Percentiles rank a stretch among this genome's conserved stretches.
Conservation (phyloP, 2,329 filamentous ascomycete genomes). For the Shiraia bambusicola region DNA sequence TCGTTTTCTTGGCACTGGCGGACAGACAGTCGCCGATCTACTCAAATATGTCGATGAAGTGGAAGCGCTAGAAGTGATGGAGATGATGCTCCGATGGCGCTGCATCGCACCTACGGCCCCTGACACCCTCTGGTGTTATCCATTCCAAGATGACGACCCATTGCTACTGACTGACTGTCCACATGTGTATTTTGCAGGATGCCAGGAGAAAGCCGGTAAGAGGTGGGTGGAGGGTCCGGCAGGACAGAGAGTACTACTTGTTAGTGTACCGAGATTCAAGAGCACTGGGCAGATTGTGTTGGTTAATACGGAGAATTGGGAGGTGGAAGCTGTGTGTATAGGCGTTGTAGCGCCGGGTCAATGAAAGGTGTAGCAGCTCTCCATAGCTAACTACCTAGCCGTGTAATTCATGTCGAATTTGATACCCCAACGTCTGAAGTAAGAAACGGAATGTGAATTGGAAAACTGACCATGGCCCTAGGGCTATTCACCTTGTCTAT, state of each 20-base stretch:
- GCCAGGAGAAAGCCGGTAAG: constrained; percentile 77
- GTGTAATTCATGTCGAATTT: too few species aligned
- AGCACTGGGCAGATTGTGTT: constrained; percentile 78
- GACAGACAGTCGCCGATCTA: constrained; percentile 91
- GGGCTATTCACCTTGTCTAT: too few species aligned
- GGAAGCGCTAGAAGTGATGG: constrained; percentile 84
- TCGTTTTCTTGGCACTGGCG: constrained; percentile 80
- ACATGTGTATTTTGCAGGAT: constrained; percentile 88
- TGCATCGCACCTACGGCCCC: constrained; percentile 90
- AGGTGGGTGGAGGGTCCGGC: constrained; percentile 64
- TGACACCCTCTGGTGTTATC: constrained; percentile 95
- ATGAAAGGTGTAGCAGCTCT: too few species aligned
- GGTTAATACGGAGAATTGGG: constrained; percentile 81
- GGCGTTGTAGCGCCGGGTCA: constrained; percentile 17
- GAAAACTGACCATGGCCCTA: too few species aligned
- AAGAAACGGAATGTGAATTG: too few species aligned
- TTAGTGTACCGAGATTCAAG: constrained; percentile 82
- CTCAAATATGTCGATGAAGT: constrained; percentile 85
- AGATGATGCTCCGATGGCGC: constrained; percentile 89
- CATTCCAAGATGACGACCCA: constrained; percentile 90
- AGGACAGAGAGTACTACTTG: constrained; percentile 71
- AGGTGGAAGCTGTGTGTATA: constrained; percentile 64
- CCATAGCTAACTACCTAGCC: too few species aligned
- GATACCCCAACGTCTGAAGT: too few species aligned
- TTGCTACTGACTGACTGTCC: constrained; percentile 85